Evolutionary conservation across 192 early-diverging fungal species (phyloP).

Genomic region (Linnemannia exigua): DNA sequence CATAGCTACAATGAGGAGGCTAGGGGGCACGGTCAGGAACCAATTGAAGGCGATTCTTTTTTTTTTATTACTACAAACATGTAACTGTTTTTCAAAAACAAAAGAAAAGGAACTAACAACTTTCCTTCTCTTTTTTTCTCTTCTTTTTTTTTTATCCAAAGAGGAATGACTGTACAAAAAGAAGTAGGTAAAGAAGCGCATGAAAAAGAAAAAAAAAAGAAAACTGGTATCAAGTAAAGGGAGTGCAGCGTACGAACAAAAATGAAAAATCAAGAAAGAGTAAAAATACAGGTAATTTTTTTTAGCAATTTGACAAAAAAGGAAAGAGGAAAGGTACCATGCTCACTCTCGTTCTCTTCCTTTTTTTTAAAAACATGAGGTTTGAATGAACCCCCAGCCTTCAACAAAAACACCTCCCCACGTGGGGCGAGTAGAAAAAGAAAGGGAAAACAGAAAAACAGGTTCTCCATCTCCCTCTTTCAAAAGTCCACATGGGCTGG

Average conservation of each 20-base stretch:
- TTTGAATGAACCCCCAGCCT: background rate
- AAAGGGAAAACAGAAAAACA: background rate
- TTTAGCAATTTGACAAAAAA: constrained; percentile 2
- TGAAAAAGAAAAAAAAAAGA: background rate
- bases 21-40: background rate
- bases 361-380: background rate
- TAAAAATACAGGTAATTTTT: constrained; percentile 13
- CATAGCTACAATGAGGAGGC: background rate
- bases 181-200: background rate
- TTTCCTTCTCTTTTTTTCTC: background rate
- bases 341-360: background rate
- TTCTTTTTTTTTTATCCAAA: background rate
- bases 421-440: background rate
- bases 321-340: background rate
- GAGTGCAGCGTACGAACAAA: background rate
- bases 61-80: background rate
- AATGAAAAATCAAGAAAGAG: no score
- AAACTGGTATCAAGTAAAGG: constrained; percentile 1
- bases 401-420: background rate
- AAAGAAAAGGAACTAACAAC: background rate
- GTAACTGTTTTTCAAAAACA: background rate
- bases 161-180: constrained; percentile 9
- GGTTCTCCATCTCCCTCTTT: background rate
- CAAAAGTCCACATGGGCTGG: background rate
- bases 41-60: background rate